Evolutionary conservation across 768 basidiomycete species (phyloP).

Genomic region (Trametes punicea): DNA sequence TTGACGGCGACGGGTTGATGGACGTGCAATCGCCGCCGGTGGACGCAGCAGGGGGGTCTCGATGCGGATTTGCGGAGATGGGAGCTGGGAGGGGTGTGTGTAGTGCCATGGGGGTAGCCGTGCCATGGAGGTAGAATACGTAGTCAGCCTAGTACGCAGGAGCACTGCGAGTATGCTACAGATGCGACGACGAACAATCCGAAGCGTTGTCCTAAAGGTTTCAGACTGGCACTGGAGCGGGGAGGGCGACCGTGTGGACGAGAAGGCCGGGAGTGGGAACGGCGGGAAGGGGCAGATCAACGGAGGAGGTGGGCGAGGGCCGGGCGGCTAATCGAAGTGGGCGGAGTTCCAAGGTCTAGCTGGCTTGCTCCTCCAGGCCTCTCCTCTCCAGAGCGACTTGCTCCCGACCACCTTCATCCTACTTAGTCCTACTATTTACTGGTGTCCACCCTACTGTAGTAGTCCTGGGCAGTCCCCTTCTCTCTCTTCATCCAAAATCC

Average conservation of each 20-base stretch:
- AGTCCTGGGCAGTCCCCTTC: constrained; percentile 47
- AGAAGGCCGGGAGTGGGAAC: background rate
- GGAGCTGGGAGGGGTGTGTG: background rate
- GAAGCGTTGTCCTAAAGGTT: no score
- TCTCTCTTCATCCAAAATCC: constrained; percentile 34
- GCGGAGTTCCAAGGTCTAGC: constrained; percentile 26
- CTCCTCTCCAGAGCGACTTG: constrained; percentile 26
- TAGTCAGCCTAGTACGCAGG: constrained; percentile 1
- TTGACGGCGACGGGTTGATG: constrained; percentile 20
- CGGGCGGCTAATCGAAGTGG: constrained; percentile 26
- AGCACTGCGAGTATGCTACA: background rate
- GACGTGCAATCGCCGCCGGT: constrained; percentile 20
- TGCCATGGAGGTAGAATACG: background rate
- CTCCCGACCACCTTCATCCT: constrained; percentile 43
- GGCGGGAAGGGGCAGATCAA: no score
- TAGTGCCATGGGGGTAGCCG: background rate
- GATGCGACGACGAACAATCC: background rate
- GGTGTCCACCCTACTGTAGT: constrained; percentile 51
- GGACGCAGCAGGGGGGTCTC: background rate
- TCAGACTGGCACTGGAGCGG: no score
- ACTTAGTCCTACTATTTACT: constrained; percentile 53
- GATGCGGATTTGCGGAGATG: constrained; percentile 2
- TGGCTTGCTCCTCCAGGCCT: constrained; percentile 3
- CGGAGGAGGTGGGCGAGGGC: constrained; percentile 3
- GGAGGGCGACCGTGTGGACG: background rate